Base-by-base conservation (phyloP, 73 alveolate genomes). In the Paramecium pentaurelia region DNA sequence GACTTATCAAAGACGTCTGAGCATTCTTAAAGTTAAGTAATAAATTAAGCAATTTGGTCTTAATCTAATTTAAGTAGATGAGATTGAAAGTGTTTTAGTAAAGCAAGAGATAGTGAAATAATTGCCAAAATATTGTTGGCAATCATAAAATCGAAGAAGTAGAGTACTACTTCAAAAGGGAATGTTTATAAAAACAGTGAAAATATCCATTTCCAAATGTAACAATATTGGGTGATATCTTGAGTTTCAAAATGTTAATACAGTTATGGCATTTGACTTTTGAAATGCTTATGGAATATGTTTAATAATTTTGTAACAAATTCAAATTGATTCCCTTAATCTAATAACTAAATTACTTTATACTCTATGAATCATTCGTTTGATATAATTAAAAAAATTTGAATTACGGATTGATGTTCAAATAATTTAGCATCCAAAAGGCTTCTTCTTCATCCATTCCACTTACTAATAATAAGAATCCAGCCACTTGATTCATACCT, bases 401-500 rank as follows among this genome's bases (percentile, higher is more conserved):
- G 75, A 80, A 80, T 80, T 47, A 32, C n/a, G 71, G 71, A 80
- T 80, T 47, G 14, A 27, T 12, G 16, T 34, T 44, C 30, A 80
- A 42, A 44, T 32, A 80, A 49, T 45, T 80, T 36, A 80, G 0
- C 58, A 80, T 34, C 91, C 91, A 80, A 80, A 80, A 80, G 3
- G 58, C 51, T n/a, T 80, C 91, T 25, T 80, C 91, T 27, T 80
- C 91, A 25, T 49, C 58, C 58, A 34, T 44, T 9, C 75, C 75
- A 45, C 47, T 80, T 14, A 80, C 20, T 32, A 80, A 20, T 49
- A 80, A 80, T n/a, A 42, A 10, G 45, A 80, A 80, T 7, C 64
- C 91, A 27, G 91, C 75, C 10, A 75, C 60, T 64, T 80, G 49
- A 80, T 80, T 80, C 91, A 80, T 80, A 18, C 91, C 91, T 27